Conservation (phyloP, 805 yeast species). For the Saturnispora ahearnii region DNA sequence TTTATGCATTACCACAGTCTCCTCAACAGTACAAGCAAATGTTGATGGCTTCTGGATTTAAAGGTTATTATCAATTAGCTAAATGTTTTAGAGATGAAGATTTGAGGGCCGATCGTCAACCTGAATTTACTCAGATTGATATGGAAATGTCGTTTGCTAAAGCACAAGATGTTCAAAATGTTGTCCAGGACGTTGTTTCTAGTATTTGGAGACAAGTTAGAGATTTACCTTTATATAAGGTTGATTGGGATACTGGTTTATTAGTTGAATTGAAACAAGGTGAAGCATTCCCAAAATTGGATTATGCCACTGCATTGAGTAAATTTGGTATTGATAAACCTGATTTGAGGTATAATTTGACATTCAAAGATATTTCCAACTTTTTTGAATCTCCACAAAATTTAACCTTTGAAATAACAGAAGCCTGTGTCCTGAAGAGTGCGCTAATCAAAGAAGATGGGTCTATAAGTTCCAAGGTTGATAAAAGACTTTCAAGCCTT, state of each 20-base stretch:
- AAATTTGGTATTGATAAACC: constrained; percentile 92
- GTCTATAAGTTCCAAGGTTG: constrained; percentile 5
- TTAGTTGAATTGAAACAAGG: constrained; percentile 22
- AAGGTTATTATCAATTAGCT: constrained; percentile 82
- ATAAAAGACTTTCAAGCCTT: constrained; percentile 26
- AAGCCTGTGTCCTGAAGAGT: constrained; percentile 54
- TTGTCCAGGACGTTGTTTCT: constrained; percentile 50
- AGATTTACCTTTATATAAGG: constrained; percentile 30
- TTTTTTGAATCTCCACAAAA: constrained; percentile 26
- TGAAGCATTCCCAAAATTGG: constrained; percentile 36
- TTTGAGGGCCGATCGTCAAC: constrained; percentile 89
- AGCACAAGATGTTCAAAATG: constrained; percentile 54
- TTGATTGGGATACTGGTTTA: constrained; percentile 25
- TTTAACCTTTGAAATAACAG: constrained; percentile 58
- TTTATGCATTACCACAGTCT: constrained; percentile 92
- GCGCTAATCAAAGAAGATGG: constrained; percentile 31
- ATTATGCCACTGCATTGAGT: constrained; percentile 61
- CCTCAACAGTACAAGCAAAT: constrained; percentile 97
- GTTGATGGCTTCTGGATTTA: constrained; percentile 87
- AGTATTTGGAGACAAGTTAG: constrained; percentile 47
- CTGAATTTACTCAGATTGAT: constrained; percentile 97
- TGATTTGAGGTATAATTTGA: constrained; percentile 60
- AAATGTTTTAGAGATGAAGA: constrained; percentile 96
- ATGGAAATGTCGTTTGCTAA: constrained; percentile 82
- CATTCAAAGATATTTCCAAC: constrained; percentile 40